Base-by-base conservation (phyloP, 768 basidiomycete species). In the Gloeopeniophorella convolvens region DNA sequence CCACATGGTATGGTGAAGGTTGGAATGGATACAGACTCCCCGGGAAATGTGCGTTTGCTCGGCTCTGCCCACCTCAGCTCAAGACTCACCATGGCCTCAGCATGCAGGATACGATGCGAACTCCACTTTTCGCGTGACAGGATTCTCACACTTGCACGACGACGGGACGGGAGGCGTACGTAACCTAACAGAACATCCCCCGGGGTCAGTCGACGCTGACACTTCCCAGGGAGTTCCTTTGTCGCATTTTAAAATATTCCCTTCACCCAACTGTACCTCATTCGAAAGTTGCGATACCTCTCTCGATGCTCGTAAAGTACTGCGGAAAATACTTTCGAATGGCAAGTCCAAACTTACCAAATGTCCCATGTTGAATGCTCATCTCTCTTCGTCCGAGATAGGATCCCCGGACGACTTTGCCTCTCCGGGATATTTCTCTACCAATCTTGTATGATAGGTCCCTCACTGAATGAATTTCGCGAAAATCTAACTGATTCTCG, bases 1-100 rank as follows among this genome's bases (percentile, higher is more conserved):
- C 82, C 82, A 2, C 80, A 83, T 64, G 81, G 82, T 15, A 80
- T 83, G 81, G 72, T 77, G 12, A 84, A 84, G 66, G 73, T 68
- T 3, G 82, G 81, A 6, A 76, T 82, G 74, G 81, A 84, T 59
- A 82, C 80, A 0, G 78, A 83, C 57, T 79, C 79, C 11, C 77
- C 79, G 3, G 77, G 73, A 59, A 79, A 79, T 60, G 79, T n/a
- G 56, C 28, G 70, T 61, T 18, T 12, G 56, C 23, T 3, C 12
- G 5, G 59, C n/a, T n/a, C n/a, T n/a, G n/a, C n/a, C n/a, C n/a
- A n/a, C n/a, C n/a, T n/a, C n/a, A n/a, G n/a, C n/a, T n/a, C n/a
- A n/a, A n/a, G n/a, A n/a, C n/a, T n/a, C n/a, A n/a, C n/a, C n/a
- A n/a, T n/a, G n/a, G 16, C 1, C 33, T 5, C 44, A 72, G 69